Evolutionary conservation across 495 filamentous ascomycete species (phyloP).

Genomic region (Neurospora tetrasperma): DNA sequence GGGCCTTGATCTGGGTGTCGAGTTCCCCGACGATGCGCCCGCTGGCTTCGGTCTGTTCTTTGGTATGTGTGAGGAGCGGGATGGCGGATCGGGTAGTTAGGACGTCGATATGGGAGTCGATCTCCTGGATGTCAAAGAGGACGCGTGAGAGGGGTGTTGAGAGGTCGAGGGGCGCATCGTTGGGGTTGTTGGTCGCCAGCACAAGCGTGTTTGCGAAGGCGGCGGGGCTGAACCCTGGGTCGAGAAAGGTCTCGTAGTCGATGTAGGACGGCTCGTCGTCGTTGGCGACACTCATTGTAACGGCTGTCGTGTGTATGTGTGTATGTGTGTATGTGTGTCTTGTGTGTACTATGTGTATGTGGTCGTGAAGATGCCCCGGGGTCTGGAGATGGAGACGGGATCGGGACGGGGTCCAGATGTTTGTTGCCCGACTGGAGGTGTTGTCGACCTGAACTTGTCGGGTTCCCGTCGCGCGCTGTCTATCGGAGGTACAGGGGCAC

Average conservation of each 20-base stretch:
- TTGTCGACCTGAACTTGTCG: no score
- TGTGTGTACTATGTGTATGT: neutral
- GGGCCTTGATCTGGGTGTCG: conserved; percentile 60
- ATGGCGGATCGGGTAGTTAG: conserved; percentile 79
- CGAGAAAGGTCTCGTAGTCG: conserved; percentile 88
- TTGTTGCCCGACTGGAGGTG: neutral
- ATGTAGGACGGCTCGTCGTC: conserved; percentile 72
- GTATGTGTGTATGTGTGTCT: neutral
- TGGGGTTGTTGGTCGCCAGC: conserved; percentile 80
- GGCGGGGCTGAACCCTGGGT: conserved; percentile 68
- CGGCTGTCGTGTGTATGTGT: neutral
- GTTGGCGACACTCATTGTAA: conserved; percentile 14
- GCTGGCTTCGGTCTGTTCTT: conserved; percentile 57
- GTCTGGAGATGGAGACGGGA: neutral
- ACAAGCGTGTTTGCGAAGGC: conserved; percentile 84
- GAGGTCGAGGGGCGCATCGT: conserved; percentile 82
- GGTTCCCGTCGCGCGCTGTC: neutral
- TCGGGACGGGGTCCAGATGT: neutral
- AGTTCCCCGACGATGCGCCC: conserved; percentile 59
- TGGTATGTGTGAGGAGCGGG: conserved; percentile 71
- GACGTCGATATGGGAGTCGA: conserved; percentile 88
- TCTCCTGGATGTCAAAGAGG: conserved; percentile 92
- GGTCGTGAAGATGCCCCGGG: neutral
- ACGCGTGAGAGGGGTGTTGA: conserved; percentile 89
- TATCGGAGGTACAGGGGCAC: neutral